These are phyloP conservation scores for Biscogniauxia sp. DNA, from an alignment of 2,329 filamentous ascomycete species.

Conservation along the genomic window DNA sequence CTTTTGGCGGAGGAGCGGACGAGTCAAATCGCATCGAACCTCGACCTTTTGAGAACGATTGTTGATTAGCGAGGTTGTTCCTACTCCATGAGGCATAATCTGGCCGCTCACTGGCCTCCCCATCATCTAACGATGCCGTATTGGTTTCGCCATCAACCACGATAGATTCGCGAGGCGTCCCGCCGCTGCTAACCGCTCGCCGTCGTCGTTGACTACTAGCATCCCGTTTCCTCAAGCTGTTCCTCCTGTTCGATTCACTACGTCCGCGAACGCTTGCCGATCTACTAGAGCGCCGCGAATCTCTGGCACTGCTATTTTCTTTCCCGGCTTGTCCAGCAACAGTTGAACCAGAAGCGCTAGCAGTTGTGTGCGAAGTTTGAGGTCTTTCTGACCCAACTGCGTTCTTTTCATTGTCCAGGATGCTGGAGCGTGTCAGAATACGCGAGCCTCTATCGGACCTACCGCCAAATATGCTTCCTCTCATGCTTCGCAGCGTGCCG, in stretches of 20 bases:
- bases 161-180: slow-evolving; percentile 38
- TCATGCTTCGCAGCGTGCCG: slow-evolving; percentile 67
- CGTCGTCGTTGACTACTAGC: slow-evolving; percentile 46
- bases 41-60: slow-evolving; percentile 43
- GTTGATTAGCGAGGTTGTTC: slow-evolving; percentile 37
- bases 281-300: slow-evolving; percentile 34
- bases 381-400: slow-evolving; percentile 35
- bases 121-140: slow-evolving; percentile 47
- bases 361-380: slow-evolving; percentile 44
- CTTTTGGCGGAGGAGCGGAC: slow-evolving; percentile 40
- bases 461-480: slow-evolving; percentile 75
- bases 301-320: slow-evolving; percentile 50
- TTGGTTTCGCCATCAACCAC: slow-evolving; percentile 50
- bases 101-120: slow-evolving; percentile 32
- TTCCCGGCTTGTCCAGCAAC: slow-evolving; percentile 77
- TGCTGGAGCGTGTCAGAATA: slow-evolving; percentile 39
- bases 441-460: slow-evolving; percentile 42
- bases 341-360: slow-evolving; percentile 51
- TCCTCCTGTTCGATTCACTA: slow-evolving; percentile 48
- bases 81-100: slow-evolving; percentile 46
- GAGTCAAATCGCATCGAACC: slow-evolving; percentile 46
- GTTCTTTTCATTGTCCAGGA: slow-evolving; percentile 30
- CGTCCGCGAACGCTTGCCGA: slow-evolving; percentile 40
- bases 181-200: slow-evolving; percentile 44
- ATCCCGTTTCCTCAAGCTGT: slow-evolving; percentile 53